These are phyloP conservation scores for Heritiera fomes DNA, from an alignment of 345 rosid species.

Conservation along the genomic window DNA sequence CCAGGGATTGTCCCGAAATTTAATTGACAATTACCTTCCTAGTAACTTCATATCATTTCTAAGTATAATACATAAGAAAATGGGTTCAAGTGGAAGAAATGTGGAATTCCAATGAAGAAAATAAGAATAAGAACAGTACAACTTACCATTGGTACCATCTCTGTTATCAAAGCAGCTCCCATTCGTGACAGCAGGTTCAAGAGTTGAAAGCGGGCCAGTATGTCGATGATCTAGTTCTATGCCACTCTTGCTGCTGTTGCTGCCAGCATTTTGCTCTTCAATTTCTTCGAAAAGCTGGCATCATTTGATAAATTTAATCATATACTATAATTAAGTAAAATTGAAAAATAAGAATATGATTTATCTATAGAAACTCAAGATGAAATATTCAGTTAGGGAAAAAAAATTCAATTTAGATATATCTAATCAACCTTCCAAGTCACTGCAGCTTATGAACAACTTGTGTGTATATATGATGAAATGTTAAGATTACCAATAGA, in stretches of 20 bases:
- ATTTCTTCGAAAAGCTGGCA: constrained; percentile 36
- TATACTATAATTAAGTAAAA: not conserved
- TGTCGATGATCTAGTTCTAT: constrained; percentile 36
- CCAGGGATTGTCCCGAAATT: not conserved
- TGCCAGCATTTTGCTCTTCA: constrained; percentile 46
- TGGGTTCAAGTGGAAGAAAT: constrained; percentile 8
- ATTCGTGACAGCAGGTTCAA: constrained; percentile 46
- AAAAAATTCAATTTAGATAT: constrained; percentile 1
- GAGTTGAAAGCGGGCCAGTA: constrained; percentile 39
- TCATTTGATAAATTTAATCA: constrained; percentile 19
- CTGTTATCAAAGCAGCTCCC: constrained; percentile 42
- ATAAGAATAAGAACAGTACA: constrained; percentile 8
- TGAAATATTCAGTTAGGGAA: not conserved
- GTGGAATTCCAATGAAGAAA: not conserved
- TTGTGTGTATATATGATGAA: not conserved
- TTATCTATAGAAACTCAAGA: constrained; percentile 1
- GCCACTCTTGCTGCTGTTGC: constrained; percentile 44
- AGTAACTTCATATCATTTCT: constrained; percentile 2
- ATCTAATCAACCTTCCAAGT: not conserved
- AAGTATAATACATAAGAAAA: not conserved
- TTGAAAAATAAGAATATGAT: not conserved
- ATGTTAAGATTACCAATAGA: not conserved
- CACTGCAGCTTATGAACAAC: not conserved
- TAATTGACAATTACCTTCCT: not conserved
- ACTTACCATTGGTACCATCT: constrained; percentile 23